Conservation (phyloP, 176 grass and related monocot species). For the Lolium perenne region DNA sequence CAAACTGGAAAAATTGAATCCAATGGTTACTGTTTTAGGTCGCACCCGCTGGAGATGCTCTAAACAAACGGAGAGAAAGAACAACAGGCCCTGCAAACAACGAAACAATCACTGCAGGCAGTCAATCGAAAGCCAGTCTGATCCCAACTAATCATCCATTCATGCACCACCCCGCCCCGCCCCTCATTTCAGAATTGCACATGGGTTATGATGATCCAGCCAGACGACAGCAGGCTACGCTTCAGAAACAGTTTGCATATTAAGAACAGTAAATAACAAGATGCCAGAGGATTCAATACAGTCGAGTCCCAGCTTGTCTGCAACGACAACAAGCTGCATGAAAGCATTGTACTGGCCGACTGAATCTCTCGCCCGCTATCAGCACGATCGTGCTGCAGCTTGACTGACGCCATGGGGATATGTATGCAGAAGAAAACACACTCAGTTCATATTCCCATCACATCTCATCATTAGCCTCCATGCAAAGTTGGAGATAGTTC, state of each 20-base stretch:
- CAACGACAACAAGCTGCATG: background rate
- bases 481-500: conserved; percentile 25
- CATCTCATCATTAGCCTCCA: conserved; percentile 24
- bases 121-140: conserved; percentile 9
- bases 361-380: conserved; percentile 16
- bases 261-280: conserved; percentile 39
- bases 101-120: background rate
- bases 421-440: background rate
- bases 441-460: conserved; percentile 6
- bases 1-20: too few species aligned
- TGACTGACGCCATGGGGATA: background rate
- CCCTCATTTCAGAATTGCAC: background rate
- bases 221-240: conserved; percentile 12
- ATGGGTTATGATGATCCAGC: conserved; percentile 16
- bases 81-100: too few species aligned
- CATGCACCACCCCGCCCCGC: background rate
- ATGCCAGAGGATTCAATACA: conserved; percentile 12
- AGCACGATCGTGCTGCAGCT: background rate
- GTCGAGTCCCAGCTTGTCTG: background rate
- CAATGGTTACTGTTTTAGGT: too few species aligned
- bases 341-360: conserved; percentile 38
- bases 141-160: conserved; percentile 32
- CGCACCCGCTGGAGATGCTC: too few species aligned
- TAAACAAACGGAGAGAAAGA: too few species aligned
- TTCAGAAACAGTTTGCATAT: conserved; percentile 39